phyloP scores from a whole-genome alignment of 1,139 yeast genomes.

The Magnusiomyces magnusii region DNA sequence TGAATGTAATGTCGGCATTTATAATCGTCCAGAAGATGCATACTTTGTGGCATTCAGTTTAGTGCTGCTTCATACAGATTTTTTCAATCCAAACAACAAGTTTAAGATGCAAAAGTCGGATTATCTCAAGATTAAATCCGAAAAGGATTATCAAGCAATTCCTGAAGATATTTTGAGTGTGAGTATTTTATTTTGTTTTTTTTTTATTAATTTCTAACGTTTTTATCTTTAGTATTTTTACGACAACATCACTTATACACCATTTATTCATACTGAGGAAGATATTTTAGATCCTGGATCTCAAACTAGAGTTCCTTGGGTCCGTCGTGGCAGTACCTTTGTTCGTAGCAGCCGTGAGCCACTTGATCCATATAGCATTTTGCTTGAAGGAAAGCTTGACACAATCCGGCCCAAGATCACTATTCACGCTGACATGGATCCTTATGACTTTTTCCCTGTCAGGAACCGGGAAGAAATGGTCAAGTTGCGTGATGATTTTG shows the following conservation, averaged over 20 bases:
- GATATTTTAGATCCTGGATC: slow-evolving; percentile 21
- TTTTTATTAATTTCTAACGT: no score
- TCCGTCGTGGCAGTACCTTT: slow-evolving; percentile 23
- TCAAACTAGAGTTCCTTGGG: slow-evolving; percentile 14
- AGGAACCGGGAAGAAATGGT: slow-evolving; percentile 25
- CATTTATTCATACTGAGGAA: slow-evolving; percentile 41
- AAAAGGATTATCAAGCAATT: slow-evolving; percentile 35
- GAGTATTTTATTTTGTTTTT: no score
- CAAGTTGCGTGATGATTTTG: slow-evolving; percentile 28
- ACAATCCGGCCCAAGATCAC: slow-evolving; percentile 32
- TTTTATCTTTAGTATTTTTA: no score
- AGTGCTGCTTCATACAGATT: slow-evolving; percentile 62
- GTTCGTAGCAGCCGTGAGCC: slow-evolving; percentile 29
- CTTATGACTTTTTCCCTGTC: slow-evolving; percentile 26
- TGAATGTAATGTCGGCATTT: slow-evolving; percentile 36
- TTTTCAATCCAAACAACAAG: slow-evolving; percentile 55
- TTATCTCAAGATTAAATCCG: slow-evolving; percentile 41
- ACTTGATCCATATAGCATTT: slow-evolving; percentile 35
- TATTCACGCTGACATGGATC: slow-evolving; percentile 26
- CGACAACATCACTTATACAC: slow-evolving; percentile 54
- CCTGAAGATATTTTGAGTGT: slow-evolving; percentile 37
- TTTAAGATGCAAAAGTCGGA: slow-evolving; percentile 56
- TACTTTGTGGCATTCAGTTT: slow-evolving; percentile 53
- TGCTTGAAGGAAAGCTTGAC: slow-evolving; percentile 34
- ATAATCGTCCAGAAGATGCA: slow-evolving; percentile 42